phyloP scores from a whole-genome alignment of 805 yeast genomes.

The Yarrowia sp. region DNA sequence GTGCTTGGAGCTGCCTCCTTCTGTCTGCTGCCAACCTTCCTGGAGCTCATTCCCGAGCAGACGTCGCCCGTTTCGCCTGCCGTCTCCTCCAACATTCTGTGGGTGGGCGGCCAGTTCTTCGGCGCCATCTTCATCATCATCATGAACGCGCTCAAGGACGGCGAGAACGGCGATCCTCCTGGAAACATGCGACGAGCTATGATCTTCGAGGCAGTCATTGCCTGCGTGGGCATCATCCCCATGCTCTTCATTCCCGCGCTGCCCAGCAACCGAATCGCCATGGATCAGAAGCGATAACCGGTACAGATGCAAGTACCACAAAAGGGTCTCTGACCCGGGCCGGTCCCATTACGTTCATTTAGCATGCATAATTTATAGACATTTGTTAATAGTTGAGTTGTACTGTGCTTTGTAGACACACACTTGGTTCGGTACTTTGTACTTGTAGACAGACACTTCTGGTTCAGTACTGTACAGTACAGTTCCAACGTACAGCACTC shows the following conservation, averaged over 20 bases:
- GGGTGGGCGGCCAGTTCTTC: conserved; percentile 39
- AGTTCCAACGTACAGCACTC: too few relatives aligned
- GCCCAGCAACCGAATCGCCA: conserved; percentile 29
- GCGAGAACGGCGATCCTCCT: conserved; percentile 36
- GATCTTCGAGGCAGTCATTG: conserved; percentile 39
- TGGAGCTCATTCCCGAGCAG: conserved; percentile 40
- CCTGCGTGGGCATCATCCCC: conserved; percentile 35
- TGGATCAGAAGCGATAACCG: conserved; percentile 26
- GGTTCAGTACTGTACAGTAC: too few relatives aligned
- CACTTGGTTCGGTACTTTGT: too few relatives aligned
- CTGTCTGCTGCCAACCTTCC: conserved; percentile 36
- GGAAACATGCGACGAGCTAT: conserved; percentile 38
- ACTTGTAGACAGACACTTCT: too few relatives aligned
- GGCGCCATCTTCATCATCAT: conserved; percentile 39
- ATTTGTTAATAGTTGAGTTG: not conserved
- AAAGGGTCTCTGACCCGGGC: not conserved
- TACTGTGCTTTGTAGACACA: too few relatives aligned
- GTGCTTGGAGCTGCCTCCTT: conserved; percentile 38
- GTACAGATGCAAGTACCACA: not conserved
- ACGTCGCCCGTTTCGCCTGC: conserved; percentile 39
- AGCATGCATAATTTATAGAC: conserved; percentile 8
- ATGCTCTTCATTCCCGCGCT: conserved; percentile 29
- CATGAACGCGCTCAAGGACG: conserved; percentile 38
- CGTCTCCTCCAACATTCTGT: conserved; percentile 36
- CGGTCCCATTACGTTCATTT: not conserved